Percentiles rank a stretch among this genome's conserved stretches.
phyloP scores from a whole-genome alignment of 768 basidiomycete species.

The Hygrophoropsis aurantiaca region DNA sequence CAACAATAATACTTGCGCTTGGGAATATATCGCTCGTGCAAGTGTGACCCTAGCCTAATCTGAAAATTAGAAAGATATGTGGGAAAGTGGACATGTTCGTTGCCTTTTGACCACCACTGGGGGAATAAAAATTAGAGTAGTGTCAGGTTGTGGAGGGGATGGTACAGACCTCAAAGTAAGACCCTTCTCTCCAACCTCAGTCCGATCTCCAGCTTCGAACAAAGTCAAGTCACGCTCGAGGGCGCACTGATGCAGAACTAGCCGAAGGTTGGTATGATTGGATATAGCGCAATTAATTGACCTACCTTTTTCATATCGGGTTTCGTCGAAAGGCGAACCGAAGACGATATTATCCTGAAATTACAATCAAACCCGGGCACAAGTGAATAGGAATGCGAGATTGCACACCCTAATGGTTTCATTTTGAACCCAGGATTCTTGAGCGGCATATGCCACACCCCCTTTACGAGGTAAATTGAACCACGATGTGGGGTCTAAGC shows the following conservation, averaged over 20 bases:
- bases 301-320: constrained; percentile 40
- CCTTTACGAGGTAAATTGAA: constrained; percentile 64
- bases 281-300: background rate
- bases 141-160: background rate
- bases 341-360: constrained; percentile 47
- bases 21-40: constrained; percentile 58
- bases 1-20: constrained; percentile 60
- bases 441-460: constrained; percentile 78
- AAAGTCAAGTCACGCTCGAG: constrained; percentile 43
- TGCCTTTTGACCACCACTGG: constrained; percentile 60
- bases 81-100: background rate
- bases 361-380: background rate
- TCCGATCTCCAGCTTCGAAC: constrained; percentile 59
- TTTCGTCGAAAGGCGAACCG: constrained; percentile 40
- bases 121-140: background rate
- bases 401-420: constrained; percentile 59
- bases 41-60: constrained; percentile 48
- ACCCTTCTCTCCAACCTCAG: constrained; percentile 73
- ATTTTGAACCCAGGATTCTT: constrained; percentile 85
- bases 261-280: background rate
- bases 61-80: background rate
- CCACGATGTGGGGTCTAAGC: constrained; percentile 52
- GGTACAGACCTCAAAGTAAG: constrained; percentile 44
- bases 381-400: too few species aligned
- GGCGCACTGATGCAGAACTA: constrained; percentile 39